Evolutionary conservation across 2,329 filamentous ascomycete genomes (phyloP).

Genomic region (Aspergillus fischeri): DNA sequence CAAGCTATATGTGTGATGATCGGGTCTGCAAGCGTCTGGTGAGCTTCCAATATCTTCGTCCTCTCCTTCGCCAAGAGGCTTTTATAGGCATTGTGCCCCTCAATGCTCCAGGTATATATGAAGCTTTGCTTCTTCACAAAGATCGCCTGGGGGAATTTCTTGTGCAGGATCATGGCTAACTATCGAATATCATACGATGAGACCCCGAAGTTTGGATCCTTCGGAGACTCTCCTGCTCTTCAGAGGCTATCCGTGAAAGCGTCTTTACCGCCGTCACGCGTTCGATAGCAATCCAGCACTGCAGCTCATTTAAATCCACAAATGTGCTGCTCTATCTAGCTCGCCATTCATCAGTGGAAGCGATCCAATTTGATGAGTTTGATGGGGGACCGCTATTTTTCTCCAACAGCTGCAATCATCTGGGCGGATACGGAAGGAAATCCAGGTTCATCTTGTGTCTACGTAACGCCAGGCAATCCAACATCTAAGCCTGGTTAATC

Average conservation of each 20-base stretch:
- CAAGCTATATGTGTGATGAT: neutral
- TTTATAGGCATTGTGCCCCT: neutral
- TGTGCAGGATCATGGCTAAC: neutral
- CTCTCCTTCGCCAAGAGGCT: neutral
- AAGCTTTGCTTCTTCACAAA: neutral
- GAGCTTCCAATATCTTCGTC: neutral
- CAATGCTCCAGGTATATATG: neutral
- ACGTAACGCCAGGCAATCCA: too few species aligned
- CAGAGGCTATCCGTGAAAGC: neutral
- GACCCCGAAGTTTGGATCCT: neutral
- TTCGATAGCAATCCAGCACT: neutral
- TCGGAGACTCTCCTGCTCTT: neutral
- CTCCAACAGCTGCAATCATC: too few species aligned
- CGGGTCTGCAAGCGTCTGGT: neutral
- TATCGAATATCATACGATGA: neutral
- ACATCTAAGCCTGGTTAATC: too few species aligned
- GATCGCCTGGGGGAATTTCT: neutral
- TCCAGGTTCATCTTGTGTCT: too few species aligned
- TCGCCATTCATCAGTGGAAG: neutral
- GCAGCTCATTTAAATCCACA: neutral
- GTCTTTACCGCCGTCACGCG: neutral
- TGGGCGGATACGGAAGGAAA: too few species aligned
- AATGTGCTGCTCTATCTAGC: neutral
- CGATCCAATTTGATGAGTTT: neutral
- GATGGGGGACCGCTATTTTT: too few species aligned